Evolutionary conservation across 108 stramenopile genomes (phyloP).

Genomic region (Skeletonema marinoi): DNA sequence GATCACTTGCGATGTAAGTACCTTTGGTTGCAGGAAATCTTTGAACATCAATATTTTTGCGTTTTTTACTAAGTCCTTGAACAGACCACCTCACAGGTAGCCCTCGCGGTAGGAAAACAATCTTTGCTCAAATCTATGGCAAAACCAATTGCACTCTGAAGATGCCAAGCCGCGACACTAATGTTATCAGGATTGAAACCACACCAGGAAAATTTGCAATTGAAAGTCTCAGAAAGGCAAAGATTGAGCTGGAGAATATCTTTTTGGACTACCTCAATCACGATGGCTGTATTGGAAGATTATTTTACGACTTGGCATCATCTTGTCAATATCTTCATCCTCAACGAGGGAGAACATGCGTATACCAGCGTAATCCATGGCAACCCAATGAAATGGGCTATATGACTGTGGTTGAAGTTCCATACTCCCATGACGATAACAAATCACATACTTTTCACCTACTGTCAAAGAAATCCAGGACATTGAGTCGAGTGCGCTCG

Average conservation of each 20-base stretch:
- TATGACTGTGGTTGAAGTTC: slow-evolving; percentile 11
- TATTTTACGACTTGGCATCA: slow-evolving; percentile 15
- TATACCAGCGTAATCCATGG: slow-evolving; percentile 24
- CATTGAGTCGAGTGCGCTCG: background rate
- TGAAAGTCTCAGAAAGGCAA: slow-evolving; percentile 1
- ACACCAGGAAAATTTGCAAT: background rate
- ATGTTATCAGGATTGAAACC: slow-evolving; percentile 2
- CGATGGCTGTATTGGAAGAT: slow-evolving; percentile 14
- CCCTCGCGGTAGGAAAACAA: background rate
- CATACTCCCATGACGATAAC: background rate
- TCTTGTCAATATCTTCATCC: slow-evolving; percentile 20
- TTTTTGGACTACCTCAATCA: background rate
- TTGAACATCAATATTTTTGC: background rate
- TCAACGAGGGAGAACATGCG: background rate
- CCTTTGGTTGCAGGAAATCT: too few relatives aligned
- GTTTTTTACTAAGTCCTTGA: background rate
- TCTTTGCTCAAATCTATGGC: background rate
- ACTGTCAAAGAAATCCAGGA: background rate
- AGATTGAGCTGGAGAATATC: slow-evolving; percentile 9
- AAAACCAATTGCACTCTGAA: slow-evolving; percentile 12
- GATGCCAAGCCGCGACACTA: background rate
- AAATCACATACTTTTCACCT: background rate
- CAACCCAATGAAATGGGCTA: slow-evolving; percentile 10
- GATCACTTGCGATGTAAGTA: background rate
- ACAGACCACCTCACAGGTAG: background rate